phyloP scores from a whole-genome alignment of 495 filamentous ascomycete genomes.

The Xylona heveae region DNA sequence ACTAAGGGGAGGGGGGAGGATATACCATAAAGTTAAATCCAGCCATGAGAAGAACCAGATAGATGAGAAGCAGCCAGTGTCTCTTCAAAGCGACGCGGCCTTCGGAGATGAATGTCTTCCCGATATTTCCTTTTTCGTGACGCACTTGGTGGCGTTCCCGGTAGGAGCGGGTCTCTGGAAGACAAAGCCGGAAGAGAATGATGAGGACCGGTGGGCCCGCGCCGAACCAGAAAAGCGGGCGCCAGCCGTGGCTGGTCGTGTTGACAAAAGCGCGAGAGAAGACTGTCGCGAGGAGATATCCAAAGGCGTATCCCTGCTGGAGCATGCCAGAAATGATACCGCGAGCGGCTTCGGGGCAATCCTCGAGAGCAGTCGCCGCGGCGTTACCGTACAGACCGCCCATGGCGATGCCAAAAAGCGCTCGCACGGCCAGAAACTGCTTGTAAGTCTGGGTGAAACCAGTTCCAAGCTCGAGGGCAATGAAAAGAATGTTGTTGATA shows the following conservation, averaged over 20 bases:
- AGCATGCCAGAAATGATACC: conserved; percentile 65
- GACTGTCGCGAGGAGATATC: conserved; percentile 60
- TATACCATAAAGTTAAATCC: conserved; percentile 77
- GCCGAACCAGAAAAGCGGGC: conserved; percentile 77
- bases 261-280: conserved; percentile 54
- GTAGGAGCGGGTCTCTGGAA: conserved; percentile 59
- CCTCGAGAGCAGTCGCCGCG: conserved; percentile 68
- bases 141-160: conserved; percentile 38
- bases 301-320: conserved; percentile 80
- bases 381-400: conserved; percentile 77
- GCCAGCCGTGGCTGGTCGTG: conserved; percentile 53
- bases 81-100: conserved; percentile 53
- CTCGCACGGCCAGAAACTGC: conserved; percentile 59
- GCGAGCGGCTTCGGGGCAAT: conserved; percentile 51
- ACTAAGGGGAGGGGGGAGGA: neutral
- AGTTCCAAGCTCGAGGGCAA: conserved; percentile 57
- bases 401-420: conserved; percentile 82
- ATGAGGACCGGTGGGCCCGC: conserved; percentile 62
- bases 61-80: conserved; percentile 61
- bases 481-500: conserved; percentile 65
- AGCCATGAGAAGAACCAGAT: conserved; percentile 70
- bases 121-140: conserved; percentile 22
- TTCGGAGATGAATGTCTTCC: conserved; percentile 45
- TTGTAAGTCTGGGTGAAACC: conserved; percentile 60
- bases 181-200: conserved; percentile 51